These are phyloP conservation scores for Mycena crocata DNA, from an alignment of 768 basidiomycete genomes.

Conservation along the genomic window DNA sequence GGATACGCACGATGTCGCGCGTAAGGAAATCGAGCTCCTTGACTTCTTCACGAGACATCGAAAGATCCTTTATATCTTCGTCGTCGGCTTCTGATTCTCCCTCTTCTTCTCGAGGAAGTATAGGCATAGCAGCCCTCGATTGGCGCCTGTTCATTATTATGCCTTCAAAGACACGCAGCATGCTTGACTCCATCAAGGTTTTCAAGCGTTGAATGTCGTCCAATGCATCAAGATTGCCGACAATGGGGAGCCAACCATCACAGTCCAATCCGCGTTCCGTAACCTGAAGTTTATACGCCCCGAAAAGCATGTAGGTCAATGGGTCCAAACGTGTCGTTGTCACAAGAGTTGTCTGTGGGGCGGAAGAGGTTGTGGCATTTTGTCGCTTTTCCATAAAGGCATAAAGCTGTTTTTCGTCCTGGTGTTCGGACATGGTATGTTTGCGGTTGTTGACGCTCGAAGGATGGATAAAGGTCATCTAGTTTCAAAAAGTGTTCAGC, in stretches of 20 bases:
- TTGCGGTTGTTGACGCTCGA: slow-evolving; percentile 87
- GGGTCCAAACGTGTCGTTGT: slow-evolving; percentile 89
- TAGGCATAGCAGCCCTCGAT: slow-evolving; percentile 44
- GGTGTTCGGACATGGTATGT: slow-evolving; percentile 49
- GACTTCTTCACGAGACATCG: slow-evolving; percentile 76
- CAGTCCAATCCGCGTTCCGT: slow-evolving; percentile 82
- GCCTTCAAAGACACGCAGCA: slow-evolving; percentile 93
- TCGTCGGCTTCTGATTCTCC: slow-evolving; percentile 71
- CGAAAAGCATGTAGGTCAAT: slow-evolving; percentile 91
- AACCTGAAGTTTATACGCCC: slow-evolving; percentile 81
- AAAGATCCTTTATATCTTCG: slow-evolving; percentile 53
- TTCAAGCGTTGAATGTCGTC: slow-evolving; percentile 90
- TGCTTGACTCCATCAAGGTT: slow-evolving; percentile 80
- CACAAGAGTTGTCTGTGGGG: slow-evolving; percentile 76
- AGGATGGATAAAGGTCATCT: slow-evolving; percentile 86
- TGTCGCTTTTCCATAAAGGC: slow-evolving; percentile 88
- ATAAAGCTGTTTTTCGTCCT: slow-evolving; percentile 77
- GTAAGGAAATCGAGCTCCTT: slow-evolving; percentile 82
- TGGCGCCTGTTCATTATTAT: slow-evolving; percentile 63
- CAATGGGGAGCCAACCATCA: slow-evolving; percentile 91
- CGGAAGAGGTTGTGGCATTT: slow-evolving; percentile 65
- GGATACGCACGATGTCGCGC: slow-evolving; percentile 75
- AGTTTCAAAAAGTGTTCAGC: slow-evolving; percentile 24
- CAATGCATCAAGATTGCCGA: slow-evolving; percentile 77
- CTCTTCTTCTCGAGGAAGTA: slow-evolving; percentile 58